phyloP scores from a whole-genome alignment of 371 early-diverging fungal genomes.

The Massospora cicadina region DNA sequence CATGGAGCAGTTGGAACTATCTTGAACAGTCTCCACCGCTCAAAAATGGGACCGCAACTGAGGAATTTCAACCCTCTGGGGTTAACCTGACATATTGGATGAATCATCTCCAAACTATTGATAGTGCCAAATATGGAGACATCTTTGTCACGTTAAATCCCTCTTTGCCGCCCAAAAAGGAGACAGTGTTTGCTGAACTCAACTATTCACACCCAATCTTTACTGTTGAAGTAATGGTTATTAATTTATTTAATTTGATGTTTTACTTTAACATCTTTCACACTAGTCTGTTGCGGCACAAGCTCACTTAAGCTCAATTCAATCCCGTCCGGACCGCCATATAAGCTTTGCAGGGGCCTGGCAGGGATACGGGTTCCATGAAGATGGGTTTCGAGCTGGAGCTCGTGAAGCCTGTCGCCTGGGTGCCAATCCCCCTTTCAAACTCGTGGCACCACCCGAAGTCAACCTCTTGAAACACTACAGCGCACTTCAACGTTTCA shows the following conservation, averaged over 20 bases:
- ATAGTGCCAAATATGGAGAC: constrained; percentile 21
- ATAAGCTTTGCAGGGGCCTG: constrained; percentile 33
- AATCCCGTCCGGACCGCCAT: constrained; percentile 15
- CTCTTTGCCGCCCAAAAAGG: constrained; percentile 21
- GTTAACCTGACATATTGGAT: constrained; percentile 41
- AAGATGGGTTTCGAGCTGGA: constrained; percentile 37
- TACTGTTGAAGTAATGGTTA: constrained; percentile 8
- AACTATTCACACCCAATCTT: constrained; percentile 32
- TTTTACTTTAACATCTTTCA: neutral
- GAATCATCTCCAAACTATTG: constrained; percentile 33
- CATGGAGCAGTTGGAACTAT: constrained; percentile 41
- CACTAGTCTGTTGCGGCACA: constrained; percentile 13
- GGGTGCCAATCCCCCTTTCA: constrained; percentile 33
- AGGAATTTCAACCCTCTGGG: neutral
- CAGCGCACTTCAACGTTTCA: neutral
- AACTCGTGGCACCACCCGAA: constrained; percentile 13
- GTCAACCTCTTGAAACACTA: neutral
- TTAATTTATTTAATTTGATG: neutral
- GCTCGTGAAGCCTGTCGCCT: constrained; percentile 25
- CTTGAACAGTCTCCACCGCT: too few species aligned
- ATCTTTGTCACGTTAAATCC: constrained; percentile 42
- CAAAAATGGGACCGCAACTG: neutral
- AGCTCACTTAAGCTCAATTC: constrained; percentile 9
- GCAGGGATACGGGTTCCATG: constrained; percentile 45
- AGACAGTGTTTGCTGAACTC: constrained; percentile 20